Base-by-base conservation (phyloP, 805 yeast species). In the Sugiyamaella valdiviana region DNA sequence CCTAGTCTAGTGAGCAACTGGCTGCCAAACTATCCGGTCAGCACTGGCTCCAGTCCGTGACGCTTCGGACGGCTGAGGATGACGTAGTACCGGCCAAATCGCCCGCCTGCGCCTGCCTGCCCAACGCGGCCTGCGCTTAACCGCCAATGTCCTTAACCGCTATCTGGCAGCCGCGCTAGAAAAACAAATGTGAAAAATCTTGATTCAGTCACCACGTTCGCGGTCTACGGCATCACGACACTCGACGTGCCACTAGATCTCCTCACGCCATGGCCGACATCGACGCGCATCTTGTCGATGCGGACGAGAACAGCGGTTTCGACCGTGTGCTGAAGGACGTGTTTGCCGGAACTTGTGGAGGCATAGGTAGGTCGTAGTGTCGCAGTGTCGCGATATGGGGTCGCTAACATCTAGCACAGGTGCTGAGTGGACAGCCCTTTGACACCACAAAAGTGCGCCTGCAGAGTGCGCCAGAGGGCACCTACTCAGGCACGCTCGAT, bases 391-490 rank as follows among this genome's bases (percentile, higher is more conserved):
- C 17, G 15, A 36, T 36, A 22, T 20, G 5, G 6, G 3, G 5
- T 35, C n/a, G 9, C 12, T 14, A 17, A 6, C 19, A 9, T 19
- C 5, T 26, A 60, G 91, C 97, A 5, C 99, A 93, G 68, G 98
- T 93, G 6, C 70, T 93, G 29, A 85, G 84, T 12, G 99, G 99
- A 20, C 98, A 93, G 67, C 97, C 98, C 6, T 91, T 91, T 61
- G 98, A 90, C 64, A 86, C 96, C 7, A 86, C 93, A 40, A 91
- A 91, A 68, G 98, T 93, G 17, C 75, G 99, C 45, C 73, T 93
- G 42, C 98, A 93, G 63, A 83, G 95, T 1, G 88, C 90, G 1
- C 81, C 89, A 2, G 81, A 81, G 29, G 93, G 95, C 3, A 75
- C 78, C 15, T 85, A 84, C 59, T 67, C 67, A 17, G 87, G 89